Evolutionary conservation across 1,139 yeast species (phyloP).

Genomic region (Hyphopichia khmerensis): DNA sequence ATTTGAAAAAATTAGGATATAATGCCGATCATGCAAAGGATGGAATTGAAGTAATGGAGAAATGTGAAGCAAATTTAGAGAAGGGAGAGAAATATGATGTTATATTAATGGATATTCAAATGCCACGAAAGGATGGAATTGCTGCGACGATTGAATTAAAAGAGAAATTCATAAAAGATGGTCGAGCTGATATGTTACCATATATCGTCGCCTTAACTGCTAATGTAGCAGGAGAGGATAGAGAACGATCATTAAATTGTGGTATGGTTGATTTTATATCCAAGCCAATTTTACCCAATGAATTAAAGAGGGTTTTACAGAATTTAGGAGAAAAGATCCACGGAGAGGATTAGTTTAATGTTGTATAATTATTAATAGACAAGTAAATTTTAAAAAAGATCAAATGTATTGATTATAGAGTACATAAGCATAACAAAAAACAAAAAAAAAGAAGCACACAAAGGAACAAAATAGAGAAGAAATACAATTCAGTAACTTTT

Average conservation of each 20-base stretch:
- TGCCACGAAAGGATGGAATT: slow-evolving; percentile 55
- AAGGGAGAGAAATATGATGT: slow-evolving; percentile 45
- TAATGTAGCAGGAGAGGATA: slow-evolving; percentile 57
- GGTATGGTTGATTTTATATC: slow-evolving; percentile 60
- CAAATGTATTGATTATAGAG: too few species aligned
- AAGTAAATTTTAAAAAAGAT: too few species aligned
- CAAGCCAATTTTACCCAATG: slow-evolving; percentile 54
- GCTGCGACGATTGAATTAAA: slow-evolving; percentile 41
- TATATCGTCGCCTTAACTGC: slow-evolving; percentile 55
- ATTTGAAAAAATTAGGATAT: slow-evolving; percentile 53
- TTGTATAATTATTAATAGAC: neutral
- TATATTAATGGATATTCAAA: slow-evolving; percentile 55
- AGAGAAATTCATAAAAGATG: slow-evolving; percentile 20
- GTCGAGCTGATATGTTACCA: slow-evolving; percentile 31
- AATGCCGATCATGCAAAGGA: slow-evolving; percentile 56
- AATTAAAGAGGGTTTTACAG: slow-evolving; percentile 34
- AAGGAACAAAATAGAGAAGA: neutral
- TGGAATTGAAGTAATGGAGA: slow-evolving; percentile 50
- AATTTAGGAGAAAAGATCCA: slow-evolving; percentile 15
- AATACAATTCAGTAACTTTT: neutral
- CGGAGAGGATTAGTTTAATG: neutral
- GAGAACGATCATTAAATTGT: slow-evolving; percentile 44
- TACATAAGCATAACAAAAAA: neutral
- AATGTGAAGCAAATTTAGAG: slow-evolving; percentile 26
- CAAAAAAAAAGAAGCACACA: neutral